phyloP scores from a whole-genome alignment of 2,329 filamentous ascomycete genomes.

The Pyricularia sp. region DNA sequence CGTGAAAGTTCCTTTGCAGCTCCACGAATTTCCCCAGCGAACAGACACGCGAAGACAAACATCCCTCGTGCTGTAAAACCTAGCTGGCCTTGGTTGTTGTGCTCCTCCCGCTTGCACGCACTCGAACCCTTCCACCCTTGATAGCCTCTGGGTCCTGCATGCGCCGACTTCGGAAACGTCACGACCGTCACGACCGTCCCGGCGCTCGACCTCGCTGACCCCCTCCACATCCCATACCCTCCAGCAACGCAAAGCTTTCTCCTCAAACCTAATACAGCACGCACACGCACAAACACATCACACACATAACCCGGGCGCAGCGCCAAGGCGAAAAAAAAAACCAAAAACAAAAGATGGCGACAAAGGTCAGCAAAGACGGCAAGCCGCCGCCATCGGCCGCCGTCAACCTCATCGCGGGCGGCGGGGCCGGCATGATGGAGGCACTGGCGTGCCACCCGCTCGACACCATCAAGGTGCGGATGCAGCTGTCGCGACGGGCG shows the following conservation, averaged over 20 bases:
- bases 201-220: background rate
- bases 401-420: slow-evolving; percentile 87
- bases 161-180: background rate
- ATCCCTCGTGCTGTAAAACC: background rate
- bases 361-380: slow-evolving; percentile 32
- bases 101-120: background rate
- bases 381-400: slow-evolving; percentile 71
- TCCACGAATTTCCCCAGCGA: background rate
- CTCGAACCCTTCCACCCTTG: background rate
- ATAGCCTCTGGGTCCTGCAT: background rate
- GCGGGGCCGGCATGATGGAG: slow-evolving; percentile 98
- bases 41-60: background rate
- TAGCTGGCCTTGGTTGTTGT: background rate
- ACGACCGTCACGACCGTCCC: background rate
- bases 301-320: background rate
- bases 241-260: background rate
- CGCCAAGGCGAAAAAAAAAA: too few relatives aligned
- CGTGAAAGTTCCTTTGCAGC: background rate
- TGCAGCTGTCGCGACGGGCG: slow-evolving; percentile 89
- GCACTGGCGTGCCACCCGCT: slow-evolving; percentile 90
- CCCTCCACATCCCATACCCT: background rate
- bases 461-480: slow-evolving; percentile 96
- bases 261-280: background rate
- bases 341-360: slow-evolving; percentile 19
- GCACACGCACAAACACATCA: background rate